Base-by-base conservation (phyloP, 2,329 filamentous ascomycete genomes). In the Elsinoe arachidis region DNA sequence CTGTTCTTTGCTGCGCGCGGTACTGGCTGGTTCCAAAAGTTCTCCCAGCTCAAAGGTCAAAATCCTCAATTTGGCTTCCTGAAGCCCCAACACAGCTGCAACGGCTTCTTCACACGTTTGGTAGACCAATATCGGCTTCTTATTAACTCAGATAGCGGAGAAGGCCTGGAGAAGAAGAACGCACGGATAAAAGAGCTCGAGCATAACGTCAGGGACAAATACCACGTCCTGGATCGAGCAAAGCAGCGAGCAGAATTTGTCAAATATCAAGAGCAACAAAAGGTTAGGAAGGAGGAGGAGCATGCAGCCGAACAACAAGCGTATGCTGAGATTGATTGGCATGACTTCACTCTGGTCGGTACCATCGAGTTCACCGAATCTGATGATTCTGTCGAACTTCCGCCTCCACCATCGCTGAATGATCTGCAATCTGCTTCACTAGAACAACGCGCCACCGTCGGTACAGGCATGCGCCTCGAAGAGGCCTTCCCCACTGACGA, bases 51-150 rank as follows among this genome's bases (percentile, higher is more conserved):
- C 63, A 92, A 99, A 75, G 81, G 87, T 15, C 82, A 87, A 67
- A 97, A 96, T 72, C 90, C 85, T 63, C 92, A 99, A 70, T 99
- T 97, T 71, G 90, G 96, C 72, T 99, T 99, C 68, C 78, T 99
- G 55, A 85, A 92, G 56, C 90, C 91, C 14, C 95, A 96, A 67
- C 93, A 99, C 76, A 96, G 89, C 67, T 85, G 96, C 61, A 90
- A 97, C 76, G 91, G 92, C 70, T 97, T 93, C 76, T 97, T 96
- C 73, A 88, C 90, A 64, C 84, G 91, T 62, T 80, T 96, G 59
- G 85, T 96, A 60, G 92, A 97, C 64, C 93, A 99, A 70, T 97
- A 97, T 72, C 87, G 87, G n/a, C 79, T 86, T 54, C 75, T 96
- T 30, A 69, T 96, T 57, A 82, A 83, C 57, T 80, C 83, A 6